Percentiles rank a stretch among this genome's conserved stretches.
These are phyloP conservation scores for Debaryomyces tyrocola DNA, from an alignment of 805 yeast genomes.

Conservation along the genomic window DNA sequence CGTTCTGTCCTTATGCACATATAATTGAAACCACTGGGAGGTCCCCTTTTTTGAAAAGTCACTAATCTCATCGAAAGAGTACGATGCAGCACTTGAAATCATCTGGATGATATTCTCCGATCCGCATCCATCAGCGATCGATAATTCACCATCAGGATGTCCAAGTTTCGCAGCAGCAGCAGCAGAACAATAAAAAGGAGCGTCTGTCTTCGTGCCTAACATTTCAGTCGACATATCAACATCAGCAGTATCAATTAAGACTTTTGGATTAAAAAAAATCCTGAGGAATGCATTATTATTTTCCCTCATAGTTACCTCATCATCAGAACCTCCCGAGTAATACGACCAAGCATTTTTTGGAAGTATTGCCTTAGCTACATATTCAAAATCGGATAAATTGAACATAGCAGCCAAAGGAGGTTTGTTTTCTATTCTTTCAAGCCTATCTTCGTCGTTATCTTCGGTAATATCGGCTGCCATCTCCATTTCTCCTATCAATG, in stretches of 20 bases:
- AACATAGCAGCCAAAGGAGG: conserved; percentile 33
- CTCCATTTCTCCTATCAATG: conserved; percentile 20
- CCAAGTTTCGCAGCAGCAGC: conserved; percentile 47
- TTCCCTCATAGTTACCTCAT: conserved; percentile 45
- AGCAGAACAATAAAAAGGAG: conserved; percentile 51
- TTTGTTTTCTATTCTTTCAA: conserved; percentile 11
- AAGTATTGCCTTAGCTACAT: conserved; percentile 33
- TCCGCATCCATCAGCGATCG: conserved; percentile 41
- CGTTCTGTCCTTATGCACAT: conserved; percentile 42
- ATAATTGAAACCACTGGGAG: conserved; percentile 51
- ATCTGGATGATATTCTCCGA: conserved; percentile 45
- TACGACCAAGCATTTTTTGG: conserved; percentile 40
- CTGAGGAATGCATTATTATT: conserved; percentile 43
- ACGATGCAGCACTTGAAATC: conserved; percentile 45
- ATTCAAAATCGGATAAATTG: conserved; percentile 41
- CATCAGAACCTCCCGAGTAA: conserved; percentile 50
- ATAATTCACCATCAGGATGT: conserved; percentile 44
- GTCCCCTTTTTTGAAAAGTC: conserved; percentile 25
- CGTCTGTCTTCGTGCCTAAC: conserved; percentile 31
- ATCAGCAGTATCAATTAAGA: conserved; percentile 31
- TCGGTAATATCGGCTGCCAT: conserved; percentile 16
- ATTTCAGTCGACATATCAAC: conserved; percentile 28
- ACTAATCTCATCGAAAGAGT: conserved; percentile 41
- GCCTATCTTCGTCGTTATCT: conserved; percentile 16
- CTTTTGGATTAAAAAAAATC: conserved; percentile 48